Base-by-base conservation (phyloP, 139 green algal genomes). In the Pleodorina starrii region DNA sequence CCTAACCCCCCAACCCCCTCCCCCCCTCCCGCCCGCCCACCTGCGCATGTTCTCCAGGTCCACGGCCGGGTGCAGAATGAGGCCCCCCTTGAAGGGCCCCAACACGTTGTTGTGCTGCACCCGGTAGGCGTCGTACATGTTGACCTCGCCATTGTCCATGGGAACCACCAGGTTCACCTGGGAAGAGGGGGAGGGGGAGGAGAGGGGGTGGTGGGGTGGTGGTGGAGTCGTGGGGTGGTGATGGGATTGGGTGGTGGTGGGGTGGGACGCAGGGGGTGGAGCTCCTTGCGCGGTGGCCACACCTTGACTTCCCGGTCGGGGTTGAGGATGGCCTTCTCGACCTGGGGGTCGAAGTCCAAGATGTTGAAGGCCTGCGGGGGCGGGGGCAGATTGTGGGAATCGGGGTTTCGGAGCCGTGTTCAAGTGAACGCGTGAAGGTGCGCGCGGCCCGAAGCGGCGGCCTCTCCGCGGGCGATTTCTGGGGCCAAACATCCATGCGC, bases 21-120 rank as follows among this genome's bases (percentile, higher is more conserved):
- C 32, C 21, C 5, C 27, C 25, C 5, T 42, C 32, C 48, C 35
- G 35, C 50, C 51, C 43, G 27, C 78, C 21, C 42, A 84, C 88
- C 85, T 90, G 66, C 90, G 48, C 85, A 93, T 87, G 59, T 94
- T 92, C 43, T 95, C 94, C 38, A 98, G 82, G 92, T 96, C 92
- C 0, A 97, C 96, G 5, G 94, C 66, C 4, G 94, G 95, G 73
- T 97, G 94, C 85, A 94, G 97, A 9, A 96, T 90, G 73, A 98
- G 85, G 32, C 97, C 96, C 29, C 96, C 97, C 90, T 91, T 98
- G 91, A 96, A 98, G 0, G 97, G 97, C 0, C 97, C 97, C 38
- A 97, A 89, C 51, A 87, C 92, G 95, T 98, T 97, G 92, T 98
- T 96, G 90, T 99, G 97, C 94, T 98, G 96, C 76, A 98, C 97